Evolutionary conservation across 345 rosid species (phyloP), one percentile per base, ranked within the genome.

Genomic region (Microcos paniculata): DNA sequence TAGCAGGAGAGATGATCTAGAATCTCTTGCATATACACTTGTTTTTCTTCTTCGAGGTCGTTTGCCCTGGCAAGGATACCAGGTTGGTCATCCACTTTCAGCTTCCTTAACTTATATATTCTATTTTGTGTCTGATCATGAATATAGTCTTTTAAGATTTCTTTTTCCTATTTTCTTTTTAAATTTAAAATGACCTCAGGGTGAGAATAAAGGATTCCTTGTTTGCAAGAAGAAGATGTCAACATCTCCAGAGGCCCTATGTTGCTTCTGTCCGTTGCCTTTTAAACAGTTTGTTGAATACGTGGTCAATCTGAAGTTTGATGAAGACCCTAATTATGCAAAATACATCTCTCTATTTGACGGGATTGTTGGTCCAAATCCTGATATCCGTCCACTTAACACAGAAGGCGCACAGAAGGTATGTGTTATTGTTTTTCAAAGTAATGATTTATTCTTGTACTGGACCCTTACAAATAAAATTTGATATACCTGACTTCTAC

Each of bases 151-250:
- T 8, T 35, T 42, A 9, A 13, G 5, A 8, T 79, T 18, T 21
- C n/a, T n/a, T 2, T 24, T 59, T 23, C 4, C 13, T 9, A 14
- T 7, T 38, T 4, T 10, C 8, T 45, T 33, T 52, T 73, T 48
- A 35, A 35, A n/a, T n/a, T 56, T 58, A 8, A 53, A 1, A 63
- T 64, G 76, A 49, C 77, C 18, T 71, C 69, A 89, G 96, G 96
- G 96, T 52, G 96, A 91, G 72, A 89, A 87, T 55, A 91, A 91
- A 72, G 87, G 92, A 14, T 91, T 87, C 67, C 88, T 89, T 70
- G 94, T 91, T 72, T 91, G 87, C 78, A 91, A 89, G 85, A 91
- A 89, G 82, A 91, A 91, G 88, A 88, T 91, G 96, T 87, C 87
- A 26, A 87, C 90, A 23, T 78, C 94, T 63, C 86, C 94, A 6